Base-by-base conservation (phyloP, 139 green algal species). In the Chlorella ohadii region DNA sequence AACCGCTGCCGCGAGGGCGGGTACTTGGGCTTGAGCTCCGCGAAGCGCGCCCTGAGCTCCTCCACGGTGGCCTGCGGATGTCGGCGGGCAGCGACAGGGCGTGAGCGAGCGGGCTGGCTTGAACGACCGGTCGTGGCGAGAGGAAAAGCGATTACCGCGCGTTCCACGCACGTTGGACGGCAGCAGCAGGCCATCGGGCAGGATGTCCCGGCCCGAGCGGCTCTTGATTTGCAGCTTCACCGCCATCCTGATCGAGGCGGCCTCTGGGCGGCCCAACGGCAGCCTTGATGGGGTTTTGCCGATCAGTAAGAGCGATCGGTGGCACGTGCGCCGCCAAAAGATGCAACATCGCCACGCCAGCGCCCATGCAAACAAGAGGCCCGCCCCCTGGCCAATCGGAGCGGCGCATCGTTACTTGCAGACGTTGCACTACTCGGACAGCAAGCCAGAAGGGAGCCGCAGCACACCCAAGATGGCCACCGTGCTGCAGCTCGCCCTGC, bases 41-140 rank as follows among this genome's bases (percentile, higher is more conserved):
- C 91, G n/a, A 98, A 92, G 39, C 91, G 88, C 23, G 90, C 90
- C 85, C 97, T 96, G 65, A 98, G 73, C 31, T 98, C 93, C 12
- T 87, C 85, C 5, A 98, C 93, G 20, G 93, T 92, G 22, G 88
- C 90, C 95, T 98, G 92, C 66, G 31, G 31, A 7, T 3, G 72
- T 5, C 0, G 25, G 70, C 1, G 47, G 16, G 11, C 31, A 44
- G n/a, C 0, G n/a, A 11, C 16, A 25, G 1, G n/a, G 33, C n/a
- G 61, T 44, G 70, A 76, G 39, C 23, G 34, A 44, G 34, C 47
- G 36, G 36, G 23, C 51, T n/a, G n/a, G 11, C 51, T 59, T 59
- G 51, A 59, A 59, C 51, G 51, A 13, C 51, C 51, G 51, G 15
- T 13, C 22, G 51, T 9, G 51, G 51, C 2, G 51, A 13, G 11